Base-by-base conservation (phyloP, 1,284 basidiomycete species). In the Kwoniella shivajii region DNA sequence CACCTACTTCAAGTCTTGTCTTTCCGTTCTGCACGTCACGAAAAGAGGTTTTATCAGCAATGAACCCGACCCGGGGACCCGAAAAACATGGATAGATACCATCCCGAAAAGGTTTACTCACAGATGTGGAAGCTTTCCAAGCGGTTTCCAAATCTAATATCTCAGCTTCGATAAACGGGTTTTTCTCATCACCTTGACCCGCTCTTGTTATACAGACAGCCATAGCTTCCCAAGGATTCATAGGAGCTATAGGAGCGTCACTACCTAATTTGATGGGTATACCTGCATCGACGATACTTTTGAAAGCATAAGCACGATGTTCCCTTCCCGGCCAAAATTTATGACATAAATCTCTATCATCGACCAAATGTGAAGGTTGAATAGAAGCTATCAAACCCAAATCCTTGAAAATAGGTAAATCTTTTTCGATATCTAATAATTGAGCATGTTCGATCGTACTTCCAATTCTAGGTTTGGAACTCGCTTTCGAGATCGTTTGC, bases 381-480 rank as follows among this genome's bases (percentile, higher is more conserved):
- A 76, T 64, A 4, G 66, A 69, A 1, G 73, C 74, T 20, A 65
- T 66, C 18, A 76, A 54, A 5, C 65, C 68, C 29, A 75, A 58
- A 9, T 48, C 33, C 6, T 46, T 51, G 55, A 75, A 74, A 9
- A 65, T 57, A 2, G 65, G 55, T 14, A 76, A 54, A 57, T 75
- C 74, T 7, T 20, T 14, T 18, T 57, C 49, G 16, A 59, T 48
- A 4, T 60, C 45, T 45, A 76, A 63, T 20, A 73, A 60, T 57
- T 76, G 74, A 6, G 72, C 73, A 43, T 76, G 74, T 52, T 75
- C 74, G 50, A 76, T 75, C 16, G 68, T 66, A 3, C 60, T 64
- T 1, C 68, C 69, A 0, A 62, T 57, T 2, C 68, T 55, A 0
- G 67, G 64, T 2, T 52, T 56, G 10, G 60, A 59, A 11, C 41